Evolutionary conservation across 352 stramenopile species (phyloP).

Genomic region (Pythium sp.): DNA sequence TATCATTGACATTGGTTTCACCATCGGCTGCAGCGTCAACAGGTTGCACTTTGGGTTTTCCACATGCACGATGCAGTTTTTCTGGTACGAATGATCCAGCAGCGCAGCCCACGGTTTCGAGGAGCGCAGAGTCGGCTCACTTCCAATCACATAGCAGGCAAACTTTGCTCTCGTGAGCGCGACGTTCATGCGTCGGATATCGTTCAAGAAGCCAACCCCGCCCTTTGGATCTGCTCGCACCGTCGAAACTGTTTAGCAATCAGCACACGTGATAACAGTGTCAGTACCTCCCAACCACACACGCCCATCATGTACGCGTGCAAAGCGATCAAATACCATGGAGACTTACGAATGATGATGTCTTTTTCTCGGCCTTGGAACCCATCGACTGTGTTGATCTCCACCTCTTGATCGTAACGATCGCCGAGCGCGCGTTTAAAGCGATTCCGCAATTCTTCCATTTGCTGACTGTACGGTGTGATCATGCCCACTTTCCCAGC

Average conservation of each 20-base stretch:
- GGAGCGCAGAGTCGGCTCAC: constrained; percentile 73
- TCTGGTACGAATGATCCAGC: constrained; percentile 65
- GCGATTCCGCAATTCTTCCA: constrained; percentile 72
- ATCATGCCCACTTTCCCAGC: constrained; percentile 87
- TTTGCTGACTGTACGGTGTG: constrained; percentile 88
- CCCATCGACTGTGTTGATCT: constrained; percentile 92
- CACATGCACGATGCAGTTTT: constrained; percentile 82
- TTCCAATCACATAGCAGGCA: constrained; percentile 87
- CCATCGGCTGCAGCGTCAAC: constrained; percentile 61
- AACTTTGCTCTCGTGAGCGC: constrained; percentile 86
- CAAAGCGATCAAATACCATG: not conserved
- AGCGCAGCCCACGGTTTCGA: constrained; percentile 82
- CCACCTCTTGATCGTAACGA: constrained; percentile 75
- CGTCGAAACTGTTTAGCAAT: constrained; percentile 63
- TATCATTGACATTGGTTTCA: constrained; percentile 24
- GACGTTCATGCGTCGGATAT: constrained; percentile 89
- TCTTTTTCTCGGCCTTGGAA: constrained; percentile 92
- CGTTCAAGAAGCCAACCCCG: constrained; percentile 86
- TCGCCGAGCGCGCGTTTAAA: constrained; percentile 66
- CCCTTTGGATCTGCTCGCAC: constrained; percentile 78
- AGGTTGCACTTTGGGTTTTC: constrained; percentile 75
- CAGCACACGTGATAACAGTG: not conserved
- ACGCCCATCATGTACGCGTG: not conserved
- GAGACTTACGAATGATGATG: constrained; percentile 85
- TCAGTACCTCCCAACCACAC: not conserved